phyloP scores from a whole-genome alignment of 2,329 filamentous ascomycete species.

The Sporothrix schenckii region DNA sequence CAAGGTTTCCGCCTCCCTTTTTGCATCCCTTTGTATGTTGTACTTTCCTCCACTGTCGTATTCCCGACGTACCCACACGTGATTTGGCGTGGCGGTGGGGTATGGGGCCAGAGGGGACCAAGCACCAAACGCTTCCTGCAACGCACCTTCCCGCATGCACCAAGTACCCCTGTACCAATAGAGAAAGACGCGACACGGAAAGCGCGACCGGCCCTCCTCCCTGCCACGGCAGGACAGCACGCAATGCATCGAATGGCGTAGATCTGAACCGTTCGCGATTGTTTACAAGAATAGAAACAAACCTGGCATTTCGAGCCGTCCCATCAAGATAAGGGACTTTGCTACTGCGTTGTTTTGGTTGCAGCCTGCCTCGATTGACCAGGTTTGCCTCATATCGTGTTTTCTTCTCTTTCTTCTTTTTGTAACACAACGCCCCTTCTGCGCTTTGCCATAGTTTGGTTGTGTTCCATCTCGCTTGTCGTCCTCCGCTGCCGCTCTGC shows the following conservation, averaged over 20 bases:
- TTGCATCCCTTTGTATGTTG: background rate
- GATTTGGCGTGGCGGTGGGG: constrained; percentile 25
- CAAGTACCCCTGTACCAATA: background rate
- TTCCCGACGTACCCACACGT: constrained; percentile 2
- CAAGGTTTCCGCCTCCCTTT: background rate
- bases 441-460: background rate
- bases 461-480: background rate
- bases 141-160: constrained; percentile 23
- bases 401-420: background rate
- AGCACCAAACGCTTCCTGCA: constrained; percentile 3
- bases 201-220: constrained; percentile 19
- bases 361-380: background rate
- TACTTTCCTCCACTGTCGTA: background rate
- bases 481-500: background rate
- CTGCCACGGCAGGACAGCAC: background rate
- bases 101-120: background rate
- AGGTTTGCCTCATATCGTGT: background rate
- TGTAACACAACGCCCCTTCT: background rate
- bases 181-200: constrained; percentile 19
- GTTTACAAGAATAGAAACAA: background rate
- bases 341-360: background rate
- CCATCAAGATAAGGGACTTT: background rate
- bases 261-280: background rate
- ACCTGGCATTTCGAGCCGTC: too few species aligned
- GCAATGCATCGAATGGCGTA: constrained; percentile 2